These are phyloP conservation scores for Liquidambar formosana DNA, from an alignment of 164 flowering plant genomes.

Conservation along the genomic window DNA sequence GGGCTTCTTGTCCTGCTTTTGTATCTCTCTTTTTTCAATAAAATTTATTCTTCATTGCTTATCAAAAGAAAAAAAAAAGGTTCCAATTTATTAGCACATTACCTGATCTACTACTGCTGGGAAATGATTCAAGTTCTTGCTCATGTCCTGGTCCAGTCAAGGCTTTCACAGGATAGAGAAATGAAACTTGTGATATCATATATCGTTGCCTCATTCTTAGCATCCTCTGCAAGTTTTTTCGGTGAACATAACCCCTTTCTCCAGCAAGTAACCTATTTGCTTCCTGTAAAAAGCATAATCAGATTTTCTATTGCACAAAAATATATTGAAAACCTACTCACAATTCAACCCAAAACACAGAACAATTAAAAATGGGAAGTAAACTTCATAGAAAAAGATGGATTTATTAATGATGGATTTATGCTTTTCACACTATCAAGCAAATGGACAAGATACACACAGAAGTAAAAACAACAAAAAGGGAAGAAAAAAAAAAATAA, in stretches of 20 bases:
- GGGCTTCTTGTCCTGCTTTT: no score
- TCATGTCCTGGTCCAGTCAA: constrained; percentile 50
- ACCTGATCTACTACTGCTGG: constrained; percentile 58
- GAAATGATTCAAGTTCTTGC: constrained; percentile 67
- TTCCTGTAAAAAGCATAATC: constrained; percentile 51
- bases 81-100: constrained; percentile 7
- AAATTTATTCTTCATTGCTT: neutral
- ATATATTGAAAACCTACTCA: neutral
- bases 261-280: constrained; percentile 62
- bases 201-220: constrained; percentile 71
- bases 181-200: constrained; percentile 80
- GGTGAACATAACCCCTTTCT: constrained; percentile 60
- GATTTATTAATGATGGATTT: no score
- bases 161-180: constrained; percentile 81
- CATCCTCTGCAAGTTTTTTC: constrained; percentile 62
- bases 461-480: no score
- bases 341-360: neutral
- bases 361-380: no score
- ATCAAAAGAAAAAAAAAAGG: no score
- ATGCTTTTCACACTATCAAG: no score
- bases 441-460: no score
- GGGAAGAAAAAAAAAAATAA: no score
- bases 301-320: neutral
- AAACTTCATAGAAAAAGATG: no score
- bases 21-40: no score